These are phyloP conservation scores for Verticillium klebahnii DNA, from an alignment of 2,329 filamentous ascomycete genomes.

Conservation along the genomic window DNA sequence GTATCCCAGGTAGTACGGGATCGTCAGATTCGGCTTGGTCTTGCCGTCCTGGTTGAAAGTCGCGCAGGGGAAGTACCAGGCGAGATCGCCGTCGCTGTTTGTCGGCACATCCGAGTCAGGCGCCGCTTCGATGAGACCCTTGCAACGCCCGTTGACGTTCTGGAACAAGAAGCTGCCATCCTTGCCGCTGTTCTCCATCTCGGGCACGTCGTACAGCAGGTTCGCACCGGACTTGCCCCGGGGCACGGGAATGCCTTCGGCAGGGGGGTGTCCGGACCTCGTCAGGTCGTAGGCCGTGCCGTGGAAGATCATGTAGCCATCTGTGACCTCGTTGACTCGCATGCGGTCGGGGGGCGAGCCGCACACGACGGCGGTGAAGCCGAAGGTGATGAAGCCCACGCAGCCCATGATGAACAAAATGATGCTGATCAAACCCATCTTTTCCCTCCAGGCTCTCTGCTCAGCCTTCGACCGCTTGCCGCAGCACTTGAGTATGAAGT, in stretches of 20 bases:
- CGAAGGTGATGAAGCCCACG: constrained; percentile 94
- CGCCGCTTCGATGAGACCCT: constrained; percentile 74
- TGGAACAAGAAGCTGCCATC: constrained; percentile 98
- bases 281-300: constrained; percentile 84
- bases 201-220: constrained; percentile 79
- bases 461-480: constrained; percentile 82
- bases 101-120: constrained; percentile 73
- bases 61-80: constrained; percentile 95
- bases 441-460: constrained; percentile 92
- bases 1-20: constrained; percentile 77
- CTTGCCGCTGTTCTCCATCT: constrained; percentile 70
- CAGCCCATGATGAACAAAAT: constrained; percentile 83
- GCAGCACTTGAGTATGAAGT: constrained; percentile 78
- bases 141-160: constrained; percentile 96
- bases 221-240: constrained; percentile 56
- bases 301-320: constrained; percentile 93
- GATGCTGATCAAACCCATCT: constrained; percentile 94
- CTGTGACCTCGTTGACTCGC: constrained; percentile 74
- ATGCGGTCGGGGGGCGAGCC: constrained; percentile 66
- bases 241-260: constrained; percentile 65
- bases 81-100: constrained; percentile 67
- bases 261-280: constrained; percentile 71
- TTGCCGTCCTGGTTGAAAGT: constrained; percentile 94
- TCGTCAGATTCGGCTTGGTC: constrained; percentile 66
- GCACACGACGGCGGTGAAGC: constrained; percentile 88